These are phyloP conservation scores for Telopea speciosissima DNA, from an alignment of 177 flowering plant species.

Conservation along the genomic window DNA sequence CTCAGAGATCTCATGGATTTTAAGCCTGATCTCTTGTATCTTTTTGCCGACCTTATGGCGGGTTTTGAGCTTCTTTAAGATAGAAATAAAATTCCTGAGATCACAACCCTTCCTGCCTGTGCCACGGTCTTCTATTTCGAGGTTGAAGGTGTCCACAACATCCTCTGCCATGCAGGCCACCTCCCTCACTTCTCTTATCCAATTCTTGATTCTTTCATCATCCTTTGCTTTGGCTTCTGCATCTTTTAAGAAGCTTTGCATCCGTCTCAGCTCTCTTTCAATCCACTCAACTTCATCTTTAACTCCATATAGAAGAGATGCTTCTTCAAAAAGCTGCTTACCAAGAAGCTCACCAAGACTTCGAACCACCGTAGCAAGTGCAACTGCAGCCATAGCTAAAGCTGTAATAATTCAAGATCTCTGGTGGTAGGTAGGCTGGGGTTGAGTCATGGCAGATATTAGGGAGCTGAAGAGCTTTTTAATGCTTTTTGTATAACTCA, in stretches of 20 bases:
- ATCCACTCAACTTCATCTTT: neutral
- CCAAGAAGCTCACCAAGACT: neutral
- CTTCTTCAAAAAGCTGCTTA: neutral
- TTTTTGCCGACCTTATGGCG: neutral
- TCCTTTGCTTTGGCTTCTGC: neutral
- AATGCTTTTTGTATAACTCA: no score
- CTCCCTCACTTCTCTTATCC: neutral
- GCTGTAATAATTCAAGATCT: no score
- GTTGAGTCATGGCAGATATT: no score
- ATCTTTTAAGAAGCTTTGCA: neutral
- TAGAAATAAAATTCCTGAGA: neutral
- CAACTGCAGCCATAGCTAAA: neutral
- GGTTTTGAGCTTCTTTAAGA: neutral
- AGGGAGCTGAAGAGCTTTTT: no score
- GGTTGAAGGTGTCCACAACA: neutral
- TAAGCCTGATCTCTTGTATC: neutral
- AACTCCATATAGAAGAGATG: neutral
- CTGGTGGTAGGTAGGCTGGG: no score
- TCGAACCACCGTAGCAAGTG: neutral
- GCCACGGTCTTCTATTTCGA: neutral
- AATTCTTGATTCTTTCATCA: neutral
- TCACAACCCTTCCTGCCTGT: neutral
- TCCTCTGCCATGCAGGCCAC: neutral
- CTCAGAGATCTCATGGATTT: conserved; percentile 1
- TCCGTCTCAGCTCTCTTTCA: neutral